Percentiles rank a stretch among this genome's conserved stretches.
phyloP scores from a whole-genome alignment of 805 yeast genomes.

The Kregervanrija fluxuum region DNA sequence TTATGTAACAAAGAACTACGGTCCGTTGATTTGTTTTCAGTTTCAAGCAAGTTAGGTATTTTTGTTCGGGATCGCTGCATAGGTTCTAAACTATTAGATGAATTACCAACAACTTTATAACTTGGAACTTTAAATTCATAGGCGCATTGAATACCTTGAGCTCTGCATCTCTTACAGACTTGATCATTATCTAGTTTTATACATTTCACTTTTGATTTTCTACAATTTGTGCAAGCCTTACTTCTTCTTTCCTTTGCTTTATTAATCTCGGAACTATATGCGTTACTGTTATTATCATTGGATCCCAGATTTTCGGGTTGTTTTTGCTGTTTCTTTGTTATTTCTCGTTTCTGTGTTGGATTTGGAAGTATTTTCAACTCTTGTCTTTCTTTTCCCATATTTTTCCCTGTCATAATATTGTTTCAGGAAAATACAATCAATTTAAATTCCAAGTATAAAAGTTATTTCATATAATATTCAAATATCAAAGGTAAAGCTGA shows the following conservation, averaged over 20 bases:
- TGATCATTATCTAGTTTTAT: constrained; percentile 35
- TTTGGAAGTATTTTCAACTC: constrained; percentile 16
- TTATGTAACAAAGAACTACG: neutral
- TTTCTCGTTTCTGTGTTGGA: constrained; percentile 15
- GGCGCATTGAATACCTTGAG: constrained; percentile 46
- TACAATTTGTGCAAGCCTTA: constrained; percentile 59
- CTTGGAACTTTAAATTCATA: constrained; percentile 49
- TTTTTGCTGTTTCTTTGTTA: constrained; percentile 6
- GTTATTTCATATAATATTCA: no score
- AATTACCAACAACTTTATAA: constrained; percentile 24
- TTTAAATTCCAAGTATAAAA: no score
- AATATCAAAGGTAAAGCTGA: no score
- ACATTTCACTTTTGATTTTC: constrained; percentile 58
- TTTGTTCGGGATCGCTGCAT: no score
- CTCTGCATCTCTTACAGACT: constrained; percentile 54
- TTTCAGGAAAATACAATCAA: no score
- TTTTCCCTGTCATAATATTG: no score
- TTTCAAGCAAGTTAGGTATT: no score
- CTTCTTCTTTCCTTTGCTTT: neutral
- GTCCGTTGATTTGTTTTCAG: neutral
- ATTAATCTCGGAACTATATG: neutral
- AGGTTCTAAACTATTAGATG: constrained; percentile 7
- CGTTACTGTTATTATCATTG: constrained; percentile 8
- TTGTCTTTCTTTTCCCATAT: no score
- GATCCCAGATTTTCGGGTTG: constrained; percentile 14